Percentiles rank a stretch among this genome's conserved stretches.
Evolutionary conservation across 75 land plant genomes (phyloP).

Genomic region (Cunninghamia lanceolata): DNA sequence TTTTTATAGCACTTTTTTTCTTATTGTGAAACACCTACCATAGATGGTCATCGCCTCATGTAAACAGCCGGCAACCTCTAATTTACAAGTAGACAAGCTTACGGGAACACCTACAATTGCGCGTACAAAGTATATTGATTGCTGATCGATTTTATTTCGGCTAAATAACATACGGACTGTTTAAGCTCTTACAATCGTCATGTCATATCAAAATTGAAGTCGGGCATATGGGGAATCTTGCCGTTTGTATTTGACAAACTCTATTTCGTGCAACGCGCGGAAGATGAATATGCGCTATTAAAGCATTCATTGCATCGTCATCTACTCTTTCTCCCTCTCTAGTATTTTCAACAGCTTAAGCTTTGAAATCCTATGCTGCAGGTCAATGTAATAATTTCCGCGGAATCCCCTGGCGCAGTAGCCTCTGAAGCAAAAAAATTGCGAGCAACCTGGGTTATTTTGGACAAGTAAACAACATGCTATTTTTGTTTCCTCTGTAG

Average conservation of each 20-base stretch:
- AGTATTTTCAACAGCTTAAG: not conserved
- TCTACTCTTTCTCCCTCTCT: not conserved
- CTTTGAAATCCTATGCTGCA: slow-evolving; percentile 16
- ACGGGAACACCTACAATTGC: not conserved
- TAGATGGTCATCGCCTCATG: too few species aligned
- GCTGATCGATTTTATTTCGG: too few species aligned
- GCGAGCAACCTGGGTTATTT: slow-evolving; percentile 83
- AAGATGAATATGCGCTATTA: not conserved
- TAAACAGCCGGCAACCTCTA: not conserved
- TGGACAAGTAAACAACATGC: slow-evolving; percentile 65
- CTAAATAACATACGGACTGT: too few species aligned
- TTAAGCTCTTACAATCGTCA: not conserved
- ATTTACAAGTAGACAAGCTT: not conserved
- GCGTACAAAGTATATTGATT: too few species aligned
- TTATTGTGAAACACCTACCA: not conserved
- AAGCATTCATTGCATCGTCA: not conserved
- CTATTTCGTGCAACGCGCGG: not conserved
- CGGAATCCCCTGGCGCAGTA: slow-evolving; percentile 47
- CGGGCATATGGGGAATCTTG: not conserved
- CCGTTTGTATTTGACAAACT: not conserved
- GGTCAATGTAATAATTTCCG: slow-evolving; percentile 65
- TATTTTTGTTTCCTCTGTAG: not conserved
- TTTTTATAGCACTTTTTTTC: not conserved
- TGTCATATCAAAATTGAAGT: not conserved
- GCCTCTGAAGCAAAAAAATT: slow-evolving; percentile 66